phyloP scores from a whole-genome alignment of 2,329 filamentous ascomycete genomes.

The Cadophora sp. region DNA sequence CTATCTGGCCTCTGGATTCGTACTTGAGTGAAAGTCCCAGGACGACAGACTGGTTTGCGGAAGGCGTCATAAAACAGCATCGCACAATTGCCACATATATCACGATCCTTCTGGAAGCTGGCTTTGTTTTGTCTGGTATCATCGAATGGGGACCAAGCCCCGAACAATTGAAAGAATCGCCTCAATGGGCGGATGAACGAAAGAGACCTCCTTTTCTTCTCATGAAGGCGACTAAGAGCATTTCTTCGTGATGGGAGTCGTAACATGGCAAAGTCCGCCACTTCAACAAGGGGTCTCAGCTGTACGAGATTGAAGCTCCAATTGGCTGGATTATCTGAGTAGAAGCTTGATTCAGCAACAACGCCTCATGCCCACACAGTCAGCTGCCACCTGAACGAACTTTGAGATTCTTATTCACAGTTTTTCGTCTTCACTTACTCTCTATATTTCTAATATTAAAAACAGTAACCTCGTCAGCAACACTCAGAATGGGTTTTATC shows the following conservation, averaged over 20 bases:
- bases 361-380: not conserved
- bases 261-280: conserved; percentile 6
- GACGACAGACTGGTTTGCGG: conserved; percentile 51
- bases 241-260: not conserved
- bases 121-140: conserved; percentile 32
- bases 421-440: not conserved
- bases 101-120: conserved; percentile 29
- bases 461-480: not conserved
- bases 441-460: not conserved
- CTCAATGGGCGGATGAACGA: conserved; percentile 45
- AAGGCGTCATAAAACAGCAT: conserved; percentile 55
- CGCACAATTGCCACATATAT: conserved; percentile 47
- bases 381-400: not conserved
- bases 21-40: conserved; percentile 51
- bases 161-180: conserved; percentile 40
- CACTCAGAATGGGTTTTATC: conserved; percentile 17
- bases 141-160: conserved; percentile 33
- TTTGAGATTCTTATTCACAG: not conserved
- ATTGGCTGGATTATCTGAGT: not conserved
- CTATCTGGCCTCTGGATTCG: conserved; percentile 51
- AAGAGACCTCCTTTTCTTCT: conserved; percentile 49
- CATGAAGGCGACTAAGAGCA: conserved; percentile 35
- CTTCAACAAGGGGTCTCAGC: conserved; percentile 3
- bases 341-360: conserved; percentile 8
- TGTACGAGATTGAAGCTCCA: conserved; percentile 10